These are phyloP conservation scores for Cercospora citrullina DNA, from an alignment of 2,329 filamentous ascomycete species.

Conservation along the genomic window DNA sequence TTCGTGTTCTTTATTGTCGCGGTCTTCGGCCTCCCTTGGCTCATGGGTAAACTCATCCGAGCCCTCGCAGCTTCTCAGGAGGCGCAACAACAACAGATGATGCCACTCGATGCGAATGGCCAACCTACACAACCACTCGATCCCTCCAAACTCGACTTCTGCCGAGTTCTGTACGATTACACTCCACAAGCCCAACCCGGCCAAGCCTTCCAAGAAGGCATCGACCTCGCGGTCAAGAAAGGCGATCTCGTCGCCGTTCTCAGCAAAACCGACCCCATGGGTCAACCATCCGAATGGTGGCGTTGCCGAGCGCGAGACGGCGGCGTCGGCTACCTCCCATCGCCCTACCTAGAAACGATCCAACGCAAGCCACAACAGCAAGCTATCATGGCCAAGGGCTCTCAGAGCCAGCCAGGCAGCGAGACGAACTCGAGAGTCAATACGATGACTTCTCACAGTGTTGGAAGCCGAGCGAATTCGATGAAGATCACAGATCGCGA, in stretches of 20 bases:
- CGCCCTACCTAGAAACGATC: constrained; percentile 82
- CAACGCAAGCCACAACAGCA: constrained; percentile 54
- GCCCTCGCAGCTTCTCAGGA: constrained; percentile 80
- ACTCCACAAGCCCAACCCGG: constrained; percentile 66
- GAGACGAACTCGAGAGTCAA: constrained; percentile 52
- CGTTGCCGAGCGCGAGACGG: constrained; percentile 87
- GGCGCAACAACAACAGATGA: constrained; percentile 68
- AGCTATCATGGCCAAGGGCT: constrained; percentile 48
- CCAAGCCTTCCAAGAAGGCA: constrained; percentile 56
- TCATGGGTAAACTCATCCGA: constrained; percentile 95
- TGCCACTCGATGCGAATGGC: constrained; percentile 46
- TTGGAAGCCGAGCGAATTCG: constrained; percentile 45
- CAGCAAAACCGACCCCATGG: constrained; percentile 86
- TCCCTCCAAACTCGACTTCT: constrained; percentile 92
- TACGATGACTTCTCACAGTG: constrained; percentile 54
- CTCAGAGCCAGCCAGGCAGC: constrained; percentile 46
- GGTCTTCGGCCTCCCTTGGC: constrained; percentile 90
- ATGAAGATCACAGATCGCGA: constrained; percentile 49
- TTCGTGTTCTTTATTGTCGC: constrained; percentile 94
- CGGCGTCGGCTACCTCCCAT: constrained; percentile 85
- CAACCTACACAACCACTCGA: constrained; percentile 62
- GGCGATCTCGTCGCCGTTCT: constrained; percentile 94
- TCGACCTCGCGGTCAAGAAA: constrained; percentile 90
- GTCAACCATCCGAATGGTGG: constrained; percentile 96
- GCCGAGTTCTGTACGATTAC: constrained; percentile 92